Evolutionary conservation across 768 basidiomycete genomes (phyloP), one percentile per base, ranked within the genome.

Genomic region (Lyophyllum semitale): DNA sequence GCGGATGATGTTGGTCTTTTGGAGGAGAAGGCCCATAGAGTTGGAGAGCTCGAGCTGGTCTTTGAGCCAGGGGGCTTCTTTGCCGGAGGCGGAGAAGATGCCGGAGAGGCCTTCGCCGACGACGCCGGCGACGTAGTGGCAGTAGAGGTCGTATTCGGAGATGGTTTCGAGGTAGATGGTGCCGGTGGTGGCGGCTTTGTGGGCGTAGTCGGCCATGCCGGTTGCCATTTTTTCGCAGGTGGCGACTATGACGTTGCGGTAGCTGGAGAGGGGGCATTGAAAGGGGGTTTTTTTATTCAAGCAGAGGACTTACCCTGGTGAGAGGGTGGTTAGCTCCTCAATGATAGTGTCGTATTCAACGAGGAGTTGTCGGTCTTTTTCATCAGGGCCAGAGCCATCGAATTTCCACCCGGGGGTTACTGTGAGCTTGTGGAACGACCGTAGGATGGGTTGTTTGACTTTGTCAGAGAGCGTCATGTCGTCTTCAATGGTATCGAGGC

Each of bases 1-100:
- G 55, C 96, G 91, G 51, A 94, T 92, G 71, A 99, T 97, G 71
- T 99, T 99, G 25, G 95, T 97, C 74, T 99, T 99, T 71, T 99
- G 96, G 11, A 99, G 83, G 42, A 98, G 76, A 27, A 94, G 80
- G n/a, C 96, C 96, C 88, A 97, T 93, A 9, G 89, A 89, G 74
- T 97, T 96, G 64, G 89, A 86, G 2, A 98, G 81, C 60, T 91
- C 91, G 57, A 97, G 84, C 67, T 97, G 91, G 26, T 83, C 73
- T 26, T 81, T 87, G 32, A 99, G 73, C 77, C 84, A 91, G 0
- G 80, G 64, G 0, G 78, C 79, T 70, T 98, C 95, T 66, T 93
- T 95, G 23, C 84, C 84, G 5, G 93, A 92, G 3, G 89, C 89
- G 15, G 90, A 77, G 76, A 93, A 96, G 40, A 98, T 78, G 12